Conservation (phyloP, 1,139 yeast genomes). For the Tardiomyces depauwii region DNA sequence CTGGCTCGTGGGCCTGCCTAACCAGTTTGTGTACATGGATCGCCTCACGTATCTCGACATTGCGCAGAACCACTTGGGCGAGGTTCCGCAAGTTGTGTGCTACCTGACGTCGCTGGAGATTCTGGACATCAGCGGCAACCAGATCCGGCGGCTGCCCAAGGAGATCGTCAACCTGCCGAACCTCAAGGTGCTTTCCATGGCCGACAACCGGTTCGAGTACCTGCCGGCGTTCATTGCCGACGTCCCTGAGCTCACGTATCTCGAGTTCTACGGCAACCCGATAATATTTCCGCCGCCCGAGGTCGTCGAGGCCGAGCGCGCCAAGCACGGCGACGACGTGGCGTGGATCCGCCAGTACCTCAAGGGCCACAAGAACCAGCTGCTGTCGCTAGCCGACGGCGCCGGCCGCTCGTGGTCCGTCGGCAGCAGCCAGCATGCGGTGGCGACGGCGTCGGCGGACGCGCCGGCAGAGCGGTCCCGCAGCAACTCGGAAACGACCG, state of each 20-base stretch:
- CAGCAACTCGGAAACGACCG: conserved; percentile 19
- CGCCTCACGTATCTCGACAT: conserved; percentile 53
- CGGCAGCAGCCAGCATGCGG: background rate
- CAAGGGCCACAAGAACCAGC: background rate
- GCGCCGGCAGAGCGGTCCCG: conserved; percentile 34
- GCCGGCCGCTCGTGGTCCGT: background rate
- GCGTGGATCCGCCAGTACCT: conserved; percentile 8
- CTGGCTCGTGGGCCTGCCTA: conserved; percentile 3
- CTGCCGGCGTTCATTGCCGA: conserved; percentile 48
- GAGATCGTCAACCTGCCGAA: conserved; percentile 30
- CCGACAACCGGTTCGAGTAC: conserved; percentile 47
- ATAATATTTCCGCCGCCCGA: conserved; percentile 39
- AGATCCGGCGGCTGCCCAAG: conserved; percentile 34
- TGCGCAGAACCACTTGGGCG: conserved; percentile 44
- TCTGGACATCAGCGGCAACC: conserved; percentile 56
- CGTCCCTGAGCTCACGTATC: conserved; percentile 41
- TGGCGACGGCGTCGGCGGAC: background rate
- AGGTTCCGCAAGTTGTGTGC: conserved; percentile 39
- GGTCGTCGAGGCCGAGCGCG: conserved; percentile 24
- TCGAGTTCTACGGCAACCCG: conserved; percentile 67
- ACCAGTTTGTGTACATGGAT: conserved; percentile 34
- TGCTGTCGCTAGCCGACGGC: background rate
- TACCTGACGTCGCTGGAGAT: conserved; percentile 43
- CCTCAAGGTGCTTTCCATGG: conserved; percentile 50
- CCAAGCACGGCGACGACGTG: conserved; percentile 6